Evolutionary conservation across 2,329 filamentous ascomycete genomes (phyloP).

Genomic region (Madurella fahalii): DNA sequence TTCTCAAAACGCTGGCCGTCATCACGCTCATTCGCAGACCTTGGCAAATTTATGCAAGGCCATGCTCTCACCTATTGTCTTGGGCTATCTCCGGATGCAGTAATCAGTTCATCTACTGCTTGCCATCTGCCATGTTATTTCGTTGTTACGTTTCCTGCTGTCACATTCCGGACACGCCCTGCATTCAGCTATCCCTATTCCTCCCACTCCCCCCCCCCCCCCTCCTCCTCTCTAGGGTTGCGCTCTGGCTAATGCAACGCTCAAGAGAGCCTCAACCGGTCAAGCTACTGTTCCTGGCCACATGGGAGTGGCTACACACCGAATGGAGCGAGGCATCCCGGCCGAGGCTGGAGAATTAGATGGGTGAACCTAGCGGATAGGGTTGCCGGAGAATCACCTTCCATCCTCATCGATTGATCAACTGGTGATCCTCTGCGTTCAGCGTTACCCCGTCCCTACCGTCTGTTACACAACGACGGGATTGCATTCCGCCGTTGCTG

Average conservation of each 20-base stretch:
- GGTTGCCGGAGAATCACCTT: slow-evolving; percentile 2
- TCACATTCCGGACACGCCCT: slow-evolving; percentile 10
- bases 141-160: neutral
- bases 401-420: slow-evolving; percentile 2
- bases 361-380: slow-evolving; percentile 6
- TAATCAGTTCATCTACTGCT: too few relatives aligned
- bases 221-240: slow-evolving; percentile 1
- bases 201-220: neutral
- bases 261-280: slow-evolving; percentile 15
- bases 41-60: too few relatives aligned
- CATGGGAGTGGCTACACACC: slow-evolving; percentile 8
- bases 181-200: neutral
- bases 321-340: slow-evolving; percentile 16
- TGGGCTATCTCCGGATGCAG: too few relatives aligned
- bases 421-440: neutral
- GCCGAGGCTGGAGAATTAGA: neutral
- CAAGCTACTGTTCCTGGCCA: slow-evolving; percentile 10
- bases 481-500: slow-evolving; percentile 8
- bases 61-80: too few relatives aligned
- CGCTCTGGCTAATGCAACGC: slow-evolving; percentile 7
- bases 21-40: too few relatives aligned
- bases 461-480: slow-evolving; percentile 12
- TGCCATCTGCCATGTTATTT: too few relatives aligned
- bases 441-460: neutral
- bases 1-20: too few relatives aligned